These are phyloP conservation scores for Isatis lusitanica DNA, from an alignment of 441 rosid genomes.

Conservation along the genomic window DNA sequence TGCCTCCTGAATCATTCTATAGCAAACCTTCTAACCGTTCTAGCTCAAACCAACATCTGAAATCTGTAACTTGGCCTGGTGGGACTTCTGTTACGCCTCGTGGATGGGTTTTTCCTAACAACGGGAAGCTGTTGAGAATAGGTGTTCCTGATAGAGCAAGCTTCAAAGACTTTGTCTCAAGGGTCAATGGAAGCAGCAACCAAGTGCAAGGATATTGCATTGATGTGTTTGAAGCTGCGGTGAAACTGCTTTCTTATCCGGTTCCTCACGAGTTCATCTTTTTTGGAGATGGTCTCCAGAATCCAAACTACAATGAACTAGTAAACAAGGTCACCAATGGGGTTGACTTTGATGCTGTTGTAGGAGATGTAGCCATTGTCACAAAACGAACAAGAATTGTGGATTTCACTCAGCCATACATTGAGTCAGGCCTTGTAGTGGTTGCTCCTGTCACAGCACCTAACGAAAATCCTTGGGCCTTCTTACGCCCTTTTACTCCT, in stretches of 20 bases:
- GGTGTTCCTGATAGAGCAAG: constrained; percentile 82
- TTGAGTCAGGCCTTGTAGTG: constrained; percentile 93
- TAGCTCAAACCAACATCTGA: constrained; percentile 65
- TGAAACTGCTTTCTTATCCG: constrained; percentile 75
- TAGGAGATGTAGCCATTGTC: constrained; percentile 84
- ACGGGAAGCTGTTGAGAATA: constrained; percentile 71
- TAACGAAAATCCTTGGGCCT: constrained; percentile 72
- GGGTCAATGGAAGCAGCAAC: constrained; percentile 41
- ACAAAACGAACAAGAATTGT: constrained; percentile 70
- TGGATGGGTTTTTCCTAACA: constrained; percentile 93
- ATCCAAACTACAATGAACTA: constrained; percentile 69
- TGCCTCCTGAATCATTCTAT: constrained; percentile 71
- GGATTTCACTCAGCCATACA: constrained; percentile 91
- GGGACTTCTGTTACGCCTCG: constrained; percentile 64
- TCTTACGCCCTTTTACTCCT: constrained; percentile 77
- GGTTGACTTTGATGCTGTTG: constrained; percentile 77
- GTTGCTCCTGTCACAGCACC: constrained; percentile 74
- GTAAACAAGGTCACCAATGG: constrained; percentile 56
- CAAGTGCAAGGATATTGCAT: constrained; percentile 73
- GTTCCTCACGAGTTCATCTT: constrained; percentile 75
- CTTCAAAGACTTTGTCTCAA: constrained; percentile 57
- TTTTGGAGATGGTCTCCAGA: constrained; percentile 72
- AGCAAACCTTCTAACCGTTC: constrained; percentile 63
- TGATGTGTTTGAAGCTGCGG: constrained; percentile 76
- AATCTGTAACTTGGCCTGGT: constrained; percentile 82